phyloP scores from a whole-genome alignment of 83 land plant species.

The Picea abies region DNA sequence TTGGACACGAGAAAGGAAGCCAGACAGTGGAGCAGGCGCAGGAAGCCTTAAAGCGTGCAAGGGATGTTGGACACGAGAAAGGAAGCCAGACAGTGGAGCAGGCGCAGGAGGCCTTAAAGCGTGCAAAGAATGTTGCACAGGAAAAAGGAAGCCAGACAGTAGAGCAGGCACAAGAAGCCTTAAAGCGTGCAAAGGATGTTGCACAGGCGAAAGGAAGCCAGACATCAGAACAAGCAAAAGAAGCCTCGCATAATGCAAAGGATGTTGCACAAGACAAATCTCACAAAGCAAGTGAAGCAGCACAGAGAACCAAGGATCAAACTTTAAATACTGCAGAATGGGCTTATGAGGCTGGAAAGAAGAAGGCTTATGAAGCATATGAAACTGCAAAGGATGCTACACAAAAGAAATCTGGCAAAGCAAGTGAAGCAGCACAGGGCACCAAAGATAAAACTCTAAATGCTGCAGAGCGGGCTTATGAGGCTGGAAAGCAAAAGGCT shows the following conservation, averaged over 20 bases:
- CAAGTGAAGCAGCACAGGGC: neutral
- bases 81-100: neutral
- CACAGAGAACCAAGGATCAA: neutral
- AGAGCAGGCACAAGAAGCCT: neutral
- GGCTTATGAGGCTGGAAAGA: neutral
- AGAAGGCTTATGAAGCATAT: neutral
- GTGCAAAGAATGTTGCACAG: neutral
- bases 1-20: too few relatives aligned
- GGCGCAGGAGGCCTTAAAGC: neutral
- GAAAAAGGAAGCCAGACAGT: neutral
- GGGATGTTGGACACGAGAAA: neutral
- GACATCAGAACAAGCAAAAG: neutral
- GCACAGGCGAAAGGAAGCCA: neutral
- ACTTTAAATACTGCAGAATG: neutral
- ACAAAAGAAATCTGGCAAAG: neutral
- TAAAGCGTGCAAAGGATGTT: neutral
- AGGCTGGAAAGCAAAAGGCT: neutral
- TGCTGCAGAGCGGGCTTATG: neutral
- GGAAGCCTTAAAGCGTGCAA: too few relatives aligned
- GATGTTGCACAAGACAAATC: neutral
- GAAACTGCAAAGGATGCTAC: constrained; percentile 11
- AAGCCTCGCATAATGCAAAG: neutral
- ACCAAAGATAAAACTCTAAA: too few relatives aligned
- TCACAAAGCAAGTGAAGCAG: neutral
- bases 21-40: too few relatives aligned